phyloP scores from a whole-genome alignment of 306 rosid species.

The Vicia villosa region DNA sequence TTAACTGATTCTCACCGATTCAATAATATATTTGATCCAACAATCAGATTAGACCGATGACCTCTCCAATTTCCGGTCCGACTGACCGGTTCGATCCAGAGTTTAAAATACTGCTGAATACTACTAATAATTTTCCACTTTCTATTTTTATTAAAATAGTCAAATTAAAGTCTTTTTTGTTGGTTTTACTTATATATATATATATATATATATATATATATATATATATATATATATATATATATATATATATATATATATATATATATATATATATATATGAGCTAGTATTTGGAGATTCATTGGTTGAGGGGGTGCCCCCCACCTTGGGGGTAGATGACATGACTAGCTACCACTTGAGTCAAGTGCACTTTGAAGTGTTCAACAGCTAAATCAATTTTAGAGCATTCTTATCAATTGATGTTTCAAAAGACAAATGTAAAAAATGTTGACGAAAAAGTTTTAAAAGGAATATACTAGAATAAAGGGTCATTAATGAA shows the following conservation, averaged over 20 bases:
- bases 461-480: neutral
- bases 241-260: neutral
- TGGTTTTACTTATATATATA: neutral
- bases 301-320: conserved; percentile 29
- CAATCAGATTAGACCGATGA: too few species aligned
- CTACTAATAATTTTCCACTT: neutral
- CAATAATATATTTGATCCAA: too few species aligned
- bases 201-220: neutral
- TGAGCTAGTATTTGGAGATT: conserved; percentile 11
- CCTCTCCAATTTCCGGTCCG: too few species aligned
- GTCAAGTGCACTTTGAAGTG: conserved; percentile 33
- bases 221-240: neutral
- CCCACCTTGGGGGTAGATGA: conserved; percentile 34
- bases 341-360: conserved; percentile 24
- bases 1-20: too few species aligned
- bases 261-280: neutral
- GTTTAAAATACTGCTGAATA: too few species aligned
- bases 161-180: conserved; percentile 16
- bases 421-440: neutral
- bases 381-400: conserved; percentile 39
- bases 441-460: neutral
- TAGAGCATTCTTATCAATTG: conserved; percentile 16
- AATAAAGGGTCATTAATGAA: neutral
- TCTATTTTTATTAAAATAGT: neutral
- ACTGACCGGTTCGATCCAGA: too few species aligned